Evolutionary conservation across 2,329 filamentous ascomycete species (phyloP), one percentile per base, ranked within the genome.

Genomic region (Fusarium drepaniforme): DNA sequence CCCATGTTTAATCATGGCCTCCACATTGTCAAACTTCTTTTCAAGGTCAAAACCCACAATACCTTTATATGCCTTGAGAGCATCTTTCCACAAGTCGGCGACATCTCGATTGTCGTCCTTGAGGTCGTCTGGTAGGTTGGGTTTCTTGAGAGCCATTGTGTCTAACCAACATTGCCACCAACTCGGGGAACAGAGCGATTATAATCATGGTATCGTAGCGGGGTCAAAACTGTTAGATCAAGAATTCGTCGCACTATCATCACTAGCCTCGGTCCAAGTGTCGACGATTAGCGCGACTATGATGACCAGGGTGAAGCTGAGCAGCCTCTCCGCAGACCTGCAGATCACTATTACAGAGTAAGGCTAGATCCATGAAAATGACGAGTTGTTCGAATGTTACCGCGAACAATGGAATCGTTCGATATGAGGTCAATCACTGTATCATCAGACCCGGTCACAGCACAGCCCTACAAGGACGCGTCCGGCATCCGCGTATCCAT

Each of bases 21-120:
- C 58, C 16, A 79, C 71, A 42, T 67, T 79, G 51, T 76, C 74
- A 49, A 78, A 81, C 53, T 81, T 79, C 56, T 68, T 76, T 33
- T 80, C 72, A 7, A 82, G 71, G 53, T 81, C 79, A 38, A 81
- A 79, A 1, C 80, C 81, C 33, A 81, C 77, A 21, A 82, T 80
- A 42, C 81, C 80, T 38, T 80, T 79, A 75, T 82, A 82, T 30
- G 68, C 66, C 53, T 78, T 78, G 30, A 82, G 75, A 0, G 80
- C 80, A 13, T 81, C 77, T 30, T 81, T 81, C 80, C 81, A 82
- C 18, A 80, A 51, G 51, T 81, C 80, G 3, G 80, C 64, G 5
- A 81, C 75, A 72, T 82, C 79, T 30, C 78, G 76, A 11, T 73
- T 74, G 63, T 81, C 78, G 13, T 68, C 71, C 21, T 80, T 71